phyloP scores from a whole-genome alignment of 257 asterid genomes.

The Nicotiana tabacum region DNA sequence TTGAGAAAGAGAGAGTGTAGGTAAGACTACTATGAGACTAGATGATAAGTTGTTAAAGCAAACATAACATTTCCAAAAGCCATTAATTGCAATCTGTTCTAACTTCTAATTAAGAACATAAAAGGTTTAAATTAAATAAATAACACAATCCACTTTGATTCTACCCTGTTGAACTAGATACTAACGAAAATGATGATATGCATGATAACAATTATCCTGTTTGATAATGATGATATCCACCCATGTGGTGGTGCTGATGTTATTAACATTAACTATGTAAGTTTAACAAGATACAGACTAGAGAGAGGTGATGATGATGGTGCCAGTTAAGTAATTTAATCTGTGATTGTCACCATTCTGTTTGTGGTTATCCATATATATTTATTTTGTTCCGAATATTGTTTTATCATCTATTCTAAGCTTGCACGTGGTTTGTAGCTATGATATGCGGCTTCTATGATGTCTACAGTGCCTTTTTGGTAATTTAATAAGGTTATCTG shows the following conservation, averaged over 20 bases:
- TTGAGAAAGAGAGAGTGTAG: neutral
- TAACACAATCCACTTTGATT: too few relatives aligned
- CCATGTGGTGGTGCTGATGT: neutral
- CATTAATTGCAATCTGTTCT: neutral
- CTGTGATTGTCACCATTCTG: neutral
- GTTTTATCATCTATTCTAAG: neutral
- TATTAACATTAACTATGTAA: neutral
- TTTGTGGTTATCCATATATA: neutral
- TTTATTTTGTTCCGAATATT: neutral
- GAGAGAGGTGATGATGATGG: neutral
- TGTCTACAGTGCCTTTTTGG: neutral
- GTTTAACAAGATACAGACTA: neutral
- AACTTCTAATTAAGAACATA: too few relatives aligned
- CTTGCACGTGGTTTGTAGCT: neutral
- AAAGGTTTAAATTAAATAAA: neutral
- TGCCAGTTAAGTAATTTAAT: constrained; percentile 2
- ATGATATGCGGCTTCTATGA: neutral
- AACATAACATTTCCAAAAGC: neutral
- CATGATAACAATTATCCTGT: too few relatives aligned
- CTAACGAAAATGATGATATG: neutral
- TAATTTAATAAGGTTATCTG: neutral
- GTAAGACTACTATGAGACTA: neutral
- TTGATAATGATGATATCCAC: neutral
- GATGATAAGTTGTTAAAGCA: neutral
- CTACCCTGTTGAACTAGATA: neutral